Base-by-base conservation (phyloP, 352 stramenopile genomes). In the Pythium rishiriense region DNA sequence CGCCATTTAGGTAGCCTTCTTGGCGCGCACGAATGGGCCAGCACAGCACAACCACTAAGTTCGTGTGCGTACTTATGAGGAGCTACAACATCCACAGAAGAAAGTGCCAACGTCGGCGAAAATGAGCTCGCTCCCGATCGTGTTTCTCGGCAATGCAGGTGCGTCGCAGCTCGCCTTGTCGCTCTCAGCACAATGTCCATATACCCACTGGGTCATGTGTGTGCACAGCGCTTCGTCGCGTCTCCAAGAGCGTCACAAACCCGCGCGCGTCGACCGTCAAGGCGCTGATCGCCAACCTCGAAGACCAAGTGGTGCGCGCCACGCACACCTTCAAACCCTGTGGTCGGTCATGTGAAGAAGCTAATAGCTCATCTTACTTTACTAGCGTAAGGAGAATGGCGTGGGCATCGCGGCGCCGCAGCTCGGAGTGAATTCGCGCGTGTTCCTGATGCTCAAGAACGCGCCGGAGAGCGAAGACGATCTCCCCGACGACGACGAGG, bases 391-490 rank as follows among this genome's bases (percentile, higher is more conserved):
- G 29, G 77, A 92, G 50, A 75, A 79, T 37, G 83, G 86, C 12
- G 79, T 94, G 28, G 86, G 86, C 22, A 86, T 94, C 48, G 86
- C 86, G 17, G 86, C 81, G 12, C 83, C 86, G 19, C 86, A 94
- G 58, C 64, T 94, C 0, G 86, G 82, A 0, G 72, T 88, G 63
- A 94, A 91, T 58, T 49, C 84, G 63, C 84, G 86, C 56, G 83
- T 93, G 69, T 94, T 94, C 62, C 71, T 94, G 42, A 93, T 92
- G 83, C 74, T 92, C 47, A 84, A 90, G 58, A 72, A 88, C 59
- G 72, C 84, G 22, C 79, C 82, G 1, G 57, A 84, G 58, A 77
- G 66, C 45, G 76, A 91, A 28, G 74, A 76, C 10, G 75, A 90
- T 39, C 60, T 90, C 28, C 71, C 76, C 31, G 62, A 70, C 17